These are phyloP conservation scores for Corniculantispora saksenae DNA, from an alignment of 2,329 filamentous ascomycete species.

Conservation along the genomic window DNA sequence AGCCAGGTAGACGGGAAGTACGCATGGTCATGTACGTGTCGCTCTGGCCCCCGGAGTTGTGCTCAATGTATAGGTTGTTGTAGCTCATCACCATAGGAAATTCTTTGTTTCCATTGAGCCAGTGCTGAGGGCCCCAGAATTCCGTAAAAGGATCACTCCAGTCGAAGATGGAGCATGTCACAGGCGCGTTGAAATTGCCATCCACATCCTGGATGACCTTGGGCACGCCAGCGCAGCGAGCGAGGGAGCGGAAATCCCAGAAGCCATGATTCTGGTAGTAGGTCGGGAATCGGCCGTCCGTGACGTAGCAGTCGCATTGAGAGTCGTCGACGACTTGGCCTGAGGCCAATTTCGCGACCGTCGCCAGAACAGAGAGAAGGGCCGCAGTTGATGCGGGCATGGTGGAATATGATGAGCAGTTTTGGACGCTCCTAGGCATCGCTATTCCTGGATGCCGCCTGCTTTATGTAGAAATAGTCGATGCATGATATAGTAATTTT, in stretches of 20 bases:
- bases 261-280: conserved; percentile 51
- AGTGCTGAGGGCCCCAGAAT: conserved; percentile 27
- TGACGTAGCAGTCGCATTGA: conserved; percentile 50
- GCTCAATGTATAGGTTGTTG: conserved; percentile 49
- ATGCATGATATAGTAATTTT: not conserved
- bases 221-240: conserved; percentile 40
- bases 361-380: not conserved
- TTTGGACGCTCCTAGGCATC: not conserved
- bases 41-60: conserved; percentile 33
- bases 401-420: not conserved
- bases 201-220: conserved; percentile 31
- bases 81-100: conserved; percentile 44
- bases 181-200: conserved; percentile 30
- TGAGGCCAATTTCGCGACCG: not conserved
- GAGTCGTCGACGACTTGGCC: conserved; percentile 28
- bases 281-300: conserved; percentile 43
- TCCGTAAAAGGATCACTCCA: conserved; percentile 35
- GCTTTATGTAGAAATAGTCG: not conserved
- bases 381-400: not conserved
- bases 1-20: conserved; percentile 43
- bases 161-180: conserved; percentile 45
- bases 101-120: conserved; percentile 30
- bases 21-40: conserved; percentile 51
- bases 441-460: not conserved
- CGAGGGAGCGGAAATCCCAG: conserved; percentile 50